Percentiles rank a stretch among this genome's conserved stretches.
These are phyloP conservation scores for Trametes cubensis DNA, from an alignment of 768 basidiomycete genomes.

Conservation along the genomic window DNA sequence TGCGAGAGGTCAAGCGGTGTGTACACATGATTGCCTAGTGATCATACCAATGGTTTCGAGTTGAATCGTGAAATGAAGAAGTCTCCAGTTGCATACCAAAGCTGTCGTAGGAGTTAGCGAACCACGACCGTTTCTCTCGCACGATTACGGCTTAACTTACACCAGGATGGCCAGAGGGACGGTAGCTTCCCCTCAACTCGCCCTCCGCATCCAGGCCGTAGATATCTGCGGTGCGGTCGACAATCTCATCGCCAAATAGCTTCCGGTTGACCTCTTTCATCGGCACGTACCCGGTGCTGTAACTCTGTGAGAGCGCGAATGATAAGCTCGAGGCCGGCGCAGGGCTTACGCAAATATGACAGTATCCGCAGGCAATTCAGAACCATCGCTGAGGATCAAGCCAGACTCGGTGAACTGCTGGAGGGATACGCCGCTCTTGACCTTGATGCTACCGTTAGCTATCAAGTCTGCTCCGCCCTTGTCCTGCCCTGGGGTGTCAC, in stretches of 20 bases:
- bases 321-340: not conserved
- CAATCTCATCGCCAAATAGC: conserved; percentile 41
- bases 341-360: conserved; percentile 36
- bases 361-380: conserved; percentile 32
- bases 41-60: conserved; percentile 41
- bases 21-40: not conserved
- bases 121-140: not conserved
- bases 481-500: conserved; percentile 21
- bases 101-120: conserved; percentile 25
- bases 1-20: not conserved
- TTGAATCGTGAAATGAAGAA: conserved; percentile 36
- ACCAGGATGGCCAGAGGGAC: conserved; percentile 47
- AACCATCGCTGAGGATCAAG: conserved; percentile 35
- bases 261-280: conserved; percentile 36
- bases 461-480: conserved; percentile 29
- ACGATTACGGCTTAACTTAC: conserved; percentile 31
- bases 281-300: conserved; percentile 38
- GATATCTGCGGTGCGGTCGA: conserved; percentile 34
- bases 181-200: conserved; percentile 41
- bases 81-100: conserved; percentile 46
- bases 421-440: conserved; percentile 27
- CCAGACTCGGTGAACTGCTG: conserved; percentile 24
- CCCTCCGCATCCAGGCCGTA: conserved; percentile 49
- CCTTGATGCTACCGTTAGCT: conserved; percentile 24
- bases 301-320: not conserved